Evolutionary conservation across 768 basidiomycete genomes (phyloP), one percentile per base, ranked within the genome.

Genomic region (Pisolithus microcarpus): DNA sequence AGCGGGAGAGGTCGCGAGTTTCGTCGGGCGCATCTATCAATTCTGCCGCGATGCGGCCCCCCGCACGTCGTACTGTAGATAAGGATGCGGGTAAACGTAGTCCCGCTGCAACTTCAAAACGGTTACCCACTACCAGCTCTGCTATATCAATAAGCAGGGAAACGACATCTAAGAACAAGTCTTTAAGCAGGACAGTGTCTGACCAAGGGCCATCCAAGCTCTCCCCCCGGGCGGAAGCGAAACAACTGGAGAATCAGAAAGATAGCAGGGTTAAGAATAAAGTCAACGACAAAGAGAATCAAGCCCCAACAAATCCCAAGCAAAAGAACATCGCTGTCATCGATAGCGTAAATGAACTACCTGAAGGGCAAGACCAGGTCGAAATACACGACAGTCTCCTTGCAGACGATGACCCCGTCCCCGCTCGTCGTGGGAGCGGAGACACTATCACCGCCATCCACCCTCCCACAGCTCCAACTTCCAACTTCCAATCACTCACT

Each of bases 241-340:
- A 44, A 60, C 49, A 46, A 61, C 49, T n/a, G 55, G 50, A 37
- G 19, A 40, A 45, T 38, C 44, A 54, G 13, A 61, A 42, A 49
- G 24, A 58, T 18, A 54, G 55, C 23, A 62, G 65, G 40, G 62
- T 58, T 16, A 60, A 65, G 50, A 65, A 43, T 19, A 61, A 46
- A 51, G 61, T 48, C 18, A 79, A 76, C 50, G 72, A 70, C 21
- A 58, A 71, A 23, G 77, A 75, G 42, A 70, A 46, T 31, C 45
- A 21, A 36, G 45, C 19, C 3, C 45, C 30, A 36, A n/a, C 8
- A 9, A 31, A 46, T 34, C 0, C n/a, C 31, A n/a, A 46, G 28
- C 43, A 31, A 36, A 46, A 34, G 34, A 36, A 34, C 9, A 30
- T 21, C 8, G 31, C 11, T 21, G 16, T n/a, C 26, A 19, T 46